phyloP scores from a whole-genome alignment of 768 basidiomycete species.

The Rhodotorula graminis region DNA sequence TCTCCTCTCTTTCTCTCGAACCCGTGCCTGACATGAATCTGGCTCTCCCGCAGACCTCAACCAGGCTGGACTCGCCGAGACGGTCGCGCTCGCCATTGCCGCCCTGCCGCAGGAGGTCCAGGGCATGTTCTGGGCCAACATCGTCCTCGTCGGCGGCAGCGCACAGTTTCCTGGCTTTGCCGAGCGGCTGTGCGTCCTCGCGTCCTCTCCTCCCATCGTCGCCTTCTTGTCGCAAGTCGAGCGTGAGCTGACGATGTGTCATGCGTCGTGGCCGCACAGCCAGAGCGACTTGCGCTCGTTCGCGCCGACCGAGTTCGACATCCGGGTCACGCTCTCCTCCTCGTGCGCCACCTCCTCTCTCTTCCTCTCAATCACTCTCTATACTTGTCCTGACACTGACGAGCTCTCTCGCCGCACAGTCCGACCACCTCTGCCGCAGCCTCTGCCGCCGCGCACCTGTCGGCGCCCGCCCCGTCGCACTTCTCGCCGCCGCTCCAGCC shows the following conservation, averaged over 20 bases:
- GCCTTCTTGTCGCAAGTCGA: too few relatives aligned
- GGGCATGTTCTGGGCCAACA: slow-evolving; percentile 94
- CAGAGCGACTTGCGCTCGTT: slow-evolving; percentile 67
- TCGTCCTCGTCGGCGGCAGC: slow-evolving; percentile 81
- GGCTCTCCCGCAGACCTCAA: slow-evolving; percentile 57
- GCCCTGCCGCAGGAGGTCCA: slow-evolving; percentile 72
- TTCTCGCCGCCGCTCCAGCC: slow-evolving; percentile 49
- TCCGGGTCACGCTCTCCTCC: slow-evolving; percentile 64
- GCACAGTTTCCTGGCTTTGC: slow-evolving; percentile 69
- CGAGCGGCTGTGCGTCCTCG: slow-evolving; percentile 62
- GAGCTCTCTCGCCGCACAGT: slow-evolving; percentile 53
- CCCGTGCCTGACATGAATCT: too few relatives aligned
- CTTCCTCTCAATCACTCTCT: slow-evolving; percentile 48
- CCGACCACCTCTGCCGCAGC: slow-evolving; percentile 54
- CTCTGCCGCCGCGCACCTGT: slow-evolving; percentile 21
- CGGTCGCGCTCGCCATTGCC: slow-evolving; percentile 70
- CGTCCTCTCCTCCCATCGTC: slow-evolving; percentile 15
- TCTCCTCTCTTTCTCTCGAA: background rate
- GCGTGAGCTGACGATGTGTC: slow-evolving; percentile 34
- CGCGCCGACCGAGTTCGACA: slow-evolving; percentile 74
- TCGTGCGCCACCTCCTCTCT: slow-evolving; percentile 59
- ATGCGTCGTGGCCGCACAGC: slow-evolving; percentile 50
- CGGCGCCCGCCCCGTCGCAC: slow-evolving; percentile 34
- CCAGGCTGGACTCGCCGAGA: slow-evolving; percentile 71
- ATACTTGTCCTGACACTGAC: slow-evolving; percentile 27